Evolutionary conservation across 805 yeast genomes (phyloP), one percentile per base, ranked within the genome.

Genomic region (Clavispora carvajalis): DNA sequence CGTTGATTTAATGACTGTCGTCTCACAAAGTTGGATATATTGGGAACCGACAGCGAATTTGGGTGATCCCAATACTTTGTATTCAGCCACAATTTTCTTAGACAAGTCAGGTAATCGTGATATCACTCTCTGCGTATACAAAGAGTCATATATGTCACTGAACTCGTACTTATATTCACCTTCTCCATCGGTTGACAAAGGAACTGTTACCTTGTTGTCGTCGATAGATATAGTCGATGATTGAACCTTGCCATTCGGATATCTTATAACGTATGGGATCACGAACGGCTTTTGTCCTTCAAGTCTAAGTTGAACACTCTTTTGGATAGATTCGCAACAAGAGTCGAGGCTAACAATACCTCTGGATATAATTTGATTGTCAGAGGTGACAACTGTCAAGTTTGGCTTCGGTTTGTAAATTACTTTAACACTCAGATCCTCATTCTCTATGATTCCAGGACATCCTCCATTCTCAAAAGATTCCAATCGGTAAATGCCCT

Each of bases 121-220:
- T n/a, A 38, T 34, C 43, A 55, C 55, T 67, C 68, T 41, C 61
- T 59, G 53, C 53, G 73, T 41, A 53, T 86, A 90, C 18, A 77
- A 62, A 0, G 79, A 62, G 57, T 90, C 97, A 46, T 73, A 79
- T 1, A 90, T 65, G 2, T 77, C 79, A 22, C 65, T 74, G 52
- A 90, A 77, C 7, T 58, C 59, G 50, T 85, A 83, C 36, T 68
- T 71, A 57, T 82, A 84, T 12, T 60, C 65, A 3, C 97, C 97
- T 39, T 75, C 57, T 18, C 55, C 55, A 4, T 54, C 51, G 0
- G 79, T 65, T 8, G 67, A 67, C 42, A 75, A 56, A 13, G 64
- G 67, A 24, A 77, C 54, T 1, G 51, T 51, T 18, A 62, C 38
- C 18, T 55, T 51, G 15, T 55, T 31, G 22, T 49, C 51, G 7